Conservation (phyloP, 2,329 filamentous ascomycete species). For the Alternaria sp. region DNA sequence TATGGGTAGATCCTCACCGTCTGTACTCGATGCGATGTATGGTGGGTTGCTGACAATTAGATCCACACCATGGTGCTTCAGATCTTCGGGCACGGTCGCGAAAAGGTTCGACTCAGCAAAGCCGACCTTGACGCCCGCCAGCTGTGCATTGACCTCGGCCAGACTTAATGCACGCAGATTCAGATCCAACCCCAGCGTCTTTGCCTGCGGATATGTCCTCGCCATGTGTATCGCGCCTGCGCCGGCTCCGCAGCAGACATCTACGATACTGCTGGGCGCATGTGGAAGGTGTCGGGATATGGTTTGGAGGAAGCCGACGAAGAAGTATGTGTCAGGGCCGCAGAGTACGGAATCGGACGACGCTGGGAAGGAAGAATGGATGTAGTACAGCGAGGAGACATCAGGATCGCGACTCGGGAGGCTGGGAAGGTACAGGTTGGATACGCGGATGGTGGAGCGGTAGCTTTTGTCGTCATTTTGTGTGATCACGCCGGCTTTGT, state of each 20-base stretch:
- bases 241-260: constrained; percentile 32
- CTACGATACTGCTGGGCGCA: constrained; percentile 18
- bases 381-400: constrained; percentile 21
- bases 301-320: constrained; percentile 23
- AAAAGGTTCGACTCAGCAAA: constrained; percentile 31
- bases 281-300: constrained; percentile 14
- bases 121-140: constrained; percentile 17
- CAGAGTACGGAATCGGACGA: constrained; percentile 31
- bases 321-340: constrained; percentile 33
- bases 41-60: constrained; percentile 34
- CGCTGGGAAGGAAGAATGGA: constrained; percentile 31
- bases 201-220: constrained; percentile 21
- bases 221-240: constrained; percentile 35
- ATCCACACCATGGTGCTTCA: constrained; percentile 18
- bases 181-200: constrained; percentile 26
- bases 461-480: constrained; percentile 8
- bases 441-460: constrained; percentile 27
- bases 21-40: constrained; percentile 29
- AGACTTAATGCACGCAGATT: constrained; percentile 27
- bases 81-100: constrained; percentile 14
- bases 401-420: background rate
- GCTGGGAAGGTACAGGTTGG: constrained; percentile 27
- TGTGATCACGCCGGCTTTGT: constrained; percentile 11
- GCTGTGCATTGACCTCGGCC: constrained; percentile 21
- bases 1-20: constrained; percentile 28